Conservation (phyloP, 768 basidiomycete species). For the Chiua virens region DNA sequence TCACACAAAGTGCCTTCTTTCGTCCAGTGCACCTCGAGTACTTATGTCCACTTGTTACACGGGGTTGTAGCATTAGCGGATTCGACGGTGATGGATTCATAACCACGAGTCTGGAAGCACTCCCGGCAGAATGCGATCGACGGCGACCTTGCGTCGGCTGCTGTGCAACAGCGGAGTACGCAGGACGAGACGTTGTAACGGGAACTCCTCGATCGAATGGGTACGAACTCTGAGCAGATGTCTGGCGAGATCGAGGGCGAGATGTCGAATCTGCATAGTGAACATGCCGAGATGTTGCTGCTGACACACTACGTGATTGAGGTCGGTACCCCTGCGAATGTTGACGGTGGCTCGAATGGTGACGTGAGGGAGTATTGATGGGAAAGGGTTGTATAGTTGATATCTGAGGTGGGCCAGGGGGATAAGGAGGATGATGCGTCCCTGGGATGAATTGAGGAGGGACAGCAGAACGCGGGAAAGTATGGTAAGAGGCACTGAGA, state of each 20-base stretch:
- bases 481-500: conserved; percentile 25
- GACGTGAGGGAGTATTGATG: conserved; percentile 1
- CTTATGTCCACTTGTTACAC: conserved; percentile 24
- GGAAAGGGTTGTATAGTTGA: conserved; percentile 7
- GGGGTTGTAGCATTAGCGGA: not conserved
- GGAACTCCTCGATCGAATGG: not conserved
- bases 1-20: conserved; percentile 50
- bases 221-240: conserved; percentile 6
- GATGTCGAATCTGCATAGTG: conserved; percentile 22
- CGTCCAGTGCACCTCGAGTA: conserved; percentile 52
- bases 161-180: not conserved
- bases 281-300: conserved; percentile 21
- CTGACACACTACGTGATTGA: conserved; percentile 13
- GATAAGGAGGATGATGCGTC: not conserved
- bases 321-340: not conserved
- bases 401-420: not conserved
- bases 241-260: conserved; percentile 11
- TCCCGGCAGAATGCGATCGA: conserved; percentile 23
- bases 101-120: not conserved
- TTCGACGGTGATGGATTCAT: conserved; percentile 3
- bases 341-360: conserved; percentile 2
- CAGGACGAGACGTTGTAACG: not conserved
- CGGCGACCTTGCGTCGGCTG: conserved; percentile 13
- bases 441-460: not conserved
- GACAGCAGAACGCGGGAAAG: conserved; percentile 25